phyloP scores from a whole-genome alignment of 2,329 filamentous ascomycete genomes.

The Coniochaeta ligniaria region DNA sequence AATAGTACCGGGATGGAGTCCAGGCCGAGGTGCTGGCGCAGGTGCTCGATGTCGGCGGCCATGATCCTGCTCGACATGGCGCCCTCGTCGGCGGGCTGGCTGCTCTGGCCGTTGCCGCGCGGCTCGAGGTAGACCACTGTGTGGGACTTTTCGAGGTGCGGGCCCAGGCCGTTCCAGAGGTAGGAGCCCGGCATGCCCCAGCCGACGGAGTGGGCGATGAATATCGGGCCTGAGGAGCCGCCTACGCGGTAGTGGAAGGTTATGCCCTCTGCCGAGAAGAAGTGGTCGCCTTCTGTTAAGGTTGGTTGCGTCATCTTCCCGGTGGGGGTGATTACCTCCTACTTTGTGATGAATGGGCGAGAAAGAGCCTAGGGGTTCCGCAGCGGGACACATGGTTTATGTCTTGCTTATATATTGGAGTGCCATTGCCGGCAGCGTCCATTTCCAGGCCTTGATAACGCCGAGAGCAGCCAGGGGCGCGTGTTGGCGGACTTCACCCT shows the following conservation, averaged over 20 bases:
- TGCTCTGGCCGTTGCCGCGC: background rate
- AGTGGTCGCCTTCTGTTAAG: background rate
- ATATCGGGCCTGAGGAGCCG: background rate
- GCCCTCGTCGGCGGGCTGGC: background rate
- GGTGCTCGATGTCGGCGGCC: conserved; percentile 1
- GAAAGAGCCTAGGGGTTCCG: too few relatives aligned
- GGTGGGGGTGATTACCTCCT: too few relatives aligned
- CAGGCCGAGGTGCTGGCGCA: background rate
- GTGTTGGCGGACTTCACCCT: too few relatives aligned
- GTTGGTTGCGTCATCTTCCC: too few relatives aligned
- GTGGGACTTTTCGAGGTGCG: background rate
- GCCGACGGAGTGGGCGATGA: conserved; percentile 3
- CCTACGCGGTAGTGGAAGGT: conserved; percentile 2
- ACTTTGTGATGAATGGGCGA: too few relatives aligned
- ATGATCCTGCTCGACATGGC: background rate
- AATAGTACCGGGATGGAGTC: background rate
- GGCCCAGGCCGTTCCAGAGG: conserved; percentile 1
- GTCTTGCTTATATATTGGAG: background rate
- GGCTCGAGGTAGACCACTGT: conserved; percentile 3
- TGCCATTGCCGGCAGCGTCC: too few relatives aligned
- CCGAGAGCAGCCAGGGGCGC: too few relatives aligned
- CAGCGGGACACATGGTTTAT: background rate
- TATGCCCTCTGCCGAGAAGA: background rate
- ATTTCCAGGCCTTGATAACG: too few relatives aligned
- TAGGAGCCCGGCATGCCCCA: conserved; percentile 4